These are phyloP conservation scores for Lathyrus sativus DNA, from an alignment of 306 rosid genomes.

Conservation along the genomic window DNA sequence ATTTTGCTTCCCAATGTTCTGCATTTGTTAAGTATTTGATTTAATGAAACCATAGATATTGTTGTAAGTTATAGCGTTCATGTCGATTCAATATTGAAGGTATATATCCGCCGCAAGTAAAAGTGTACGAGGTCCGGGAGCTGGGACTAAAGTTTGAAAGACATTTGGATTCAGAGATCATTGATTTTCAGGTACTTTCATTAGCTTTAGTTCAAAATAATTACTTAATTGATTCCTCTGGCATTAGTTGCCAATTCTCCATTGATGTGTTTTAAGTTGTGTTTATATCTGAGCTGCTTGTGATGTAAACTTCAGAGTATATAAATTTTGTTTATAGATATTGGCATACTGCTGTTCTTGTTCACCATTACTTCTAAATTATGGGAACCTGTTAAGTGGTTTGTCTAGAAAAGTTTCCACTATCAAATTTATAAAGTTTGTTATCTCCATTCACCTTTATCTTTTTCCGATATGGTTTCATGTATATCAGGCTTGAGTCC, in stretches of 20 bases:
- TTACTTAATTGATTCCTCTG: conserved; percentile 7
- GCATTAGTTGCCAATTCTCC: not conserved
- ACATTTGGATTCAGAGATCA: conserved; percentile 88
- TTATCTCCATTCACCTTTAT: not conserved
- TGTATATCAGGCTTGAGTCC: not conserved
- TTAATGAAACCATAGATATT: not conserved
- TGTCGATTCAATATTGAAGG: conserved; percentile 51
- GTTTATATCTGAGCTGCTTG: not conserved
- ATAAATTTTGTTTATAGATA: too few species aligned
- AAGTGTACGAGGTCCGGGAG: conserved; percentile 81
- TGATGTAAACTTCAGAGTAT: conserved; percentile 11
- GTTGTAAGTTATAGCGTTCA: not conserved
- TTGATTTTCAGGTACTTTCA: conserved; percentile 80
- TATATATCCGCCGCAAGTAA: conserved; percentile 93
- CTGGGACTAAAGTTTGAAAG: conserved; percentile 86
- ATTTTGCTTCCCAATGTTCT: conserved; percentile 5
- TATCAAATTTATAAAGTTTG: conserved; percentile 10
- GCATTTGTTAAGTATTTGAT: conserved; percentile 23
- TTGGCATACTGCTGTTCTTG: not conserved
- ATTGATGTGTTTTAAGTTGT: conserved; percentile 8
- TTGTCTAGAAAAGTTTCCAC: not conserved
- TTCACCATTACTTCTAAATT: not conserved
- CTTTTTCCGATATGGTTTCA: not conserved
- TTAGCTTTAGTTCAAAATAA: not conserved
- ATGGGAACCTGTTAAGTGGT: not conserved